A percentile compares a stretch with the other conserved stretches of the same genome.
These are phyloP conservation scores for Lachnellula arida DNA, from an alignment of 2,329 filamentous ascomycete species.

Conservation along the genomic window DNA sequence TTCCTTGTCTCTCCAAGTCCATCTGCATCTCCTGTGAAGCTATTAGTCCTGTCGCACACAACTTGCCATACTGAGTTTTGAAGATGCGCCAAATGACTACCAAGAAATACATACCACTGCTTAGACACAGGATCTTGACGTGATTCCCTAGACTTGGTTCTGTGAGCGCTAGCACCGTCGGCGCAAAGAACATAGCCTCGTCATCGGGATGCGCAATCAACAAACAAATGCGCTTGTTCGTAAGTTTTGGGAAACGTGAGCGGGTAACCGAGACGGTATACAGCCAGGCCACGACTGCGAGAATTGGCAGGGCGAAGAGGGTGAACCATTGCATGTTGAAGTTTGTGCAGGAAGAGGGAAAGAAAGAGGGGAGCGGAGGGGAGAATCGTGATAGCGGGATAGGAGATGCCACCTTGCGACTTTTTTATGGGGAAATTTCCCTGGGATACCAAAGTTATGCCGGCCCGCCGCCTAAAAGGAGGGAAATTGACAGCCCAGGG, in stretches of 20 bases:
- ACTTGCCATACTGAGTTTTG: background rate
- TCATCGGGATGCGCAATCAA: slow-evolving; percentile 97
- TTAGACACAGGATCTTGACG: slow-evolving; percentile 89
- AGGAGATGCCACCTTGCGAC: slow-evolving; percentile 9
- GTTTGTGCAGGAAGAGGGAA: background rate
- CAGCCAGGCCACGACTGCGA: slow-evolving; percentile 36
- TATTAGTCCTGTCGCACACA: slow-evolving; percentile 6
- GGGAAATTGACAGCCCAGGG: background rate
- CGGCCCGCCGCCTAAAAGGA: background rate
- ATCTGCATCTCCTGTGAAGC: slow-evolving; percentile 66
- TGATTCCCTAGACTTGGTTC: slow-evolving; percentile 77
- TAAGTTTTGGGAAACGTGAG: slow-evolving; percentile 59
- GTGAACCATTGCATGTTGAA: slow-evolving; percentile 28
- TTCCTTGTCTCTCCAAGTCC: slow-evolving; percentile 80
- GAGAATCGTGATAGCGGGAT: background rate
- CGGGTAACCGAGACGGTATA: slow-evolving; percentile 34
- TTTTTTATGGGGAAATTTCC: background rate
- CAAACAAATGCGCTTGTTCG: slow-evolving; percentile 82
- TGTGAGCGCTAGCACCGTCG: slow-evolving; percentile 80
- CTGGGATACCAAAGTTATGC: background rate
- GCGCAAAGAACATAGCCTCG: slow-evolving; percentile 99
- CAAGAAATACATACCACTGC: slow-evolving; percentile 56
- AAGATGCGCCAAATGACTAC: no score
- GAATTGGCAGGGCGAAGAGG: slow-evolving; percentile 32
- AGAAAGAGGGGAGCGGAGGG: background rate